Base-by-base conservation (phyloP, 306 rosid genomes). In the Medicago lupulina region DNA sequence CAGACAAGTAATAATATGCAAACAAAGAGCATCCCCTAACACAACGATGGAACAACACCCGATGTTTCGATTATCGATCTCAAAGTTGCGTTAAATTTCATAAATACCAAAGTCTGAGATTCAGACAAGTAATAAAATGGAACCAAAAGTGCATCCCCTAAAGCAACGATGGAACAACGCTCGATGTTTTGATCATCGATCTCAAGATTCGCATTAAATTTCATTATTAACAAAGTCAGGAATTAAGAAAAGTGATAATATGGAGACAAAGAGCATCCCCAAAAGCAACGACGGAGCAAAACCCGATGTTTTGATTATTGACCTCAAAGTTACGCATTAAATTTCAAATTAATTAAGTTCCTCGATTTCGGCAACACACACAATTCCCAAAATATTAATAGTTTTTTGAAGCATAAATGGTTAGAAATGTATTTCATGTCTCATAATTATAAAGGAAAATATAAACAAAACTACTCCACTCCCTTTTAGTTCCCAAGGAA, bases 371-470 rank as follows among this genome's bases (percentile, higher is more conserved):
- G 54, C 16, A 50, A 62, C 34, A 44, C 65, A 67, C 66, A 83
- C 15, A 61, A 60, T 46, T 78, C 62, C 75, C 7, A 68, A 25
- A 41, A 36, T 21, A 47, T 4, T 44, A 53, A 41, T 77, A 53
- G 53, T 77, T 78, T 51, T 44, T 54, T 8, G 61, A 62, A 68
- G 73, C 64, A 47, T 44, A 80, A 40, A 19, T 9, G 6, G 77
- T 55, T 55, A 80, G 39, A 72, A 60, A 81, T 57, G 55, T 39
- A 77, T 38, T 72, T 54, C 70, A 46, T 44, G 61, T 53, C 80
- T 73, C 64, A 39, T 44, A 47, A 47, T 69, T 53, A 81, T 53
- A 62, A 71, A 62, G 67, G 8, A 46, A 51, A 77, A 69, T 46
- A 63, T 23, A n/a, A n/a, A 70, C 62, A 71, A 67, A 28, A 83